Evolutionary conservation across 768 basidiomycete species (phyloP).

Genomic region (Phanerochaete sordida): DNA sequence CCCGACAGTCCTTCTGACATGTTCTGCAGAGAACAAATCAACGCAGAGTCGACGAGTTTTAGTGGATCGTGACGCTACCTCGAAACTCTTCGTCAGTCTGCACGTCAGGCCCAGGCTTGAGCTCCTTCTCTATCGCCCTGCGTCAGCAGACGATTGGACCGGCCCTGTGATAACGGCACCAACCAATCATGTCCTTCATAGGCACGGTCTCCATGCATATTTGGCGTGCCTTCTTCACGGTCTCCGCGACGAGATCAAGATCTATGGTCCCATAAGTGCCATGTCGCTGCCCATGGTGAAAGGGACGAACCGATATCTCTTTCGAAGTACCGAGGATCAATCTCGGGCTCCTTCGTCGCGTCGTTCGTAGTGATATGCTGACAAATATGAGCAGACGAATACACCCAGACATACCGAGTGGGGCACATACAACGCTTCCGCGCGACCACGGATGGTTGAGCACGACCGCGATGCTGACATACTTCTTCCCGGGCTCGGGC

Average conservation of each 20-base stretch:
- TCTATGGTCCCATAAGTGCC: slow-evolving; percentile 5
- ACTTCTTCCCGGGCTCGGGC: slow-evolving; percentile 17
- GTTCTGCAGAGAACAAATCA: slow-evolving; percentile 9
- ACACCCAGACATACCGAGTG: neutral
- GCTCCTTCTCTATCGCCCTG: slow-evolving; percentile 16
- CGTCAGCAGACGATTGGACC: neutral
- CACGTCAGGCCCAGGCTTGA: slow-evolving; percentile 26
- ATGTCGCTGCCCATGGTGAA: neutral
- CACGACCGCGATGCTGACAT: slow-evolving; percentile 23
- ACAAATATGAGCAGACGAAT: neutral
- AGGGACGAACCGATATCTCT: slow-evolving; percentile 20
- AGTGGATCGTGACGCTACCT: neutral
- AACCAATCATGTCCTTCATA: slow-evolving; percentile 15
- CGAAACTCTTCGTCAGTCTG: slow-evolving; percentile 24
- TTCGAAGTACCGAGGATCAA: slow-evolving; percentile 27
- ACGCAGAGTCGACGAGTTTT: neutral
- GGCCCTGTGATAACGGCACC: neutral
- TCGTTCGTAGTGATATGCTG: slow-evolving; percentile 23
- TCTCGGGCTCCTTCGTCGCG: slow-evolving; percentile 18
- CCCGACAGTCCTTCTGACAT: slow-evolving; percentile 14
- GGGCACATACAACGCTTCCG: slow-evolving; percentile 22
- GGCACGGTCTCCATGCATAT: slow-evolving; percentile 14
- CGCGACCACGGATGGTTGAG: slow-evolving; percentile 24
- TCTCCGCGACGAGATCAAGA: slow-evolving; percentile 18
- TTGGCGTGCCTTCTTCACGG: slow-evolving; percentile 17